Percentiles rank a stretch among this genome's conserved stretches.
Conservation (phyloP, 1,284 basidiomycete species). For the Cutaneotrichosporon daszewskae region DNA sequence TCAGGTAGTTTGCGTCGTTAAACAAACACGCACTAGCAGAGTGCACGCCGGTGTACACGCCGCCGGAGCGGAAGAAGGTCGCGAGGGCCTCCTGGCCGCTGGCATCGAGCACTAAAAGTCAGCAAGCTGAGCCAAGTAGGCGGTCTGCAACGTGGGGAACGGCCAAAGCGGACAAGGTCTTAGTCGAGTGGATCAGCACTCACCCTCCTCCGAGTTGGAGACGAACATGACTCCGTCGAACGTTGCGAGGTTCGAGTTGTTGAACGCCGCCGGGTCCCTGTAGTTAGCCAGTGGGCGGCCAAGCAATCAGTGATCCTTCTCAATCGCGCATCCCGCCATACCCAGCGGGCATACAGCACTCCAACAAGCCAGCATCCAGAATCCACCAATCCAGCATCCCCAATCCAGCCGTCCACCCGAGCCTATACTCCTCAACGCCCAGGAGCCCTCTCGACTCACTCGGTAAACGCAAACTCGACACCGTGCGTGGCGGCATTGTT, state of each 20-base stretch:
- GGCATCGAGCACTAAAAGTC: slow-evolving; percentile 61
- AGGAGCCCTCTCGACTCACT: no score
- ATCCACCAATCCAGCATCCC: no score
- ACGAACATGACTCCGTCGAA: slow-evolving; percentile 69
- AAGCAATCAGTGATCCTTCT: no score
- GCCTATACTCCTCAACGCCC: no score
- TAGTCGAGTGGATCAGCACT: neutral
- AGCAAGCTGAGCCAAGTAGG: neutral
- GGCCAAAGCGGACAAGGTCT: no score
- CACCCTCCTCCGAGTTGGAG: slow-evolving; percentile 52
- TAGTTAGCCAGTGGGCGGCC: no score
- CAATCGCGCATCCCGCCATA: no score
- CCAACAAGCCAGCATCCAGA: no score
- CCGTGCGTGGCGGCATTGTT: slow-evolving; percentile 38
- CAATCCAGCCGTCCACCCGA: no score
- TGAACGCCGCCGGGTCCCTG: slow-evolving; percentile 56
- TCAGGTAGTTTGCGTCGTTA: slow-evolving; percentile 58
- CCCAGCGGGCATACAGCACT: no score
- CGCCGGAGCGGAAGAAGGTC: slow-evolving; percentile 57
- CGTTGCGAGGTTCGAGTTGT: slow-evolving; percentile 52
- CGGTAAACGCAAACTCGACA: slow-evolving; percentile 60
- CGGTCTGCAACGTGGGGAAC: no score
- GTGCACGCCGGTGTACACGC: slow-evolving; percentile 45
- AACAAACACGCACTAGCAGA: slow-evolving; percentile 64
- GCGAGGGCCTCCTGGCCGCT: slow-evolving; percentile 59